Base-by-base conservation (phyloP, 1,284 basidiomycete genomes). In the Anthracocystis panici-leucophaei region DNA sequence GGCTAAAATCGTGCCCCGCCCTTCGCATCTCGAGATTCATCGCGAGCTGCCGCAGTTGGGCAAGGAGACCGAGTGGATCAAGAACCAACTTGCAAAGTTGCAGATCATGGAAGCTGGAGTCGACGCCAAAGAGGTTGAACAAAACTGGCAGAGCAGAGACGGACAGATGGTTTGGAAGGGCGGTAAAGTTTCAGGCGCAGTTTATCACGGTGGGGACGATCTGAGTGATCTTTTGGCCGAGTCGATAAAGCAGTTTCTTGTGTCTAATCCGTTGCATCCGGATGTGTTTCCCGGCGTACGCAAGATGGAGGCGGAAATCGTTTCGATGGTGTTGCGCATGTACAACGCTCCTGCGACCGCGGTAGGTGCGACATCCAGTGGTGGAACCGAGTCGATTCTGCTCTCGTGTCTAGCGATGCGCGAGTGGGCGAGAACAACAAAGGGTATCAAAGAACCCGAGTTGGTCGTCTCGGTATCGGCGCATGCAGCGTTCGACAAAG, bases 301-400 rank as follows among this genome's bases (percentile, higher is more conserved):
- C 55, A 95, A 97, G 87, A 99, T 99, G 96, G 96, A 99, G 84
- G 92, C 95, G 9, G 95, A 98, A 84, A 90, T 98, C 49, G 94
- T 99, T 46, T 88, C 92, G n/a, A 97, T 97, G 92, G 93, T 92
- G 74, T 88, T 98, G 12, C 52, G 72, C 87, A 88, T 88, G 77
- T 97, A 92, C 87, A 92, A 94, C 83, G 91, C 92, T 73, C 92
- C 93, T 2, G 14, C 65, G 2, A 93, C 92, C 10, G 94, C 93
- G 2, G 80, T 68, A 2, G 96, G 96, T 14, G 91, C 91, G 1
- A 97, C 95, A 80, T 98, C 96, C 0, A 93, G 92, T 0, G 96
- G 96, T 21, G 96, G 97, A 2, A 99, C 96, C 0, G 96, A 99
- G 85, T 94, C 92, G 16, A 98, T 99, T 80, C 87, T 96, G 57